Conservation (phyloP, 176 grass and related monocot genomes). For the Otatea glauca region DNA sequence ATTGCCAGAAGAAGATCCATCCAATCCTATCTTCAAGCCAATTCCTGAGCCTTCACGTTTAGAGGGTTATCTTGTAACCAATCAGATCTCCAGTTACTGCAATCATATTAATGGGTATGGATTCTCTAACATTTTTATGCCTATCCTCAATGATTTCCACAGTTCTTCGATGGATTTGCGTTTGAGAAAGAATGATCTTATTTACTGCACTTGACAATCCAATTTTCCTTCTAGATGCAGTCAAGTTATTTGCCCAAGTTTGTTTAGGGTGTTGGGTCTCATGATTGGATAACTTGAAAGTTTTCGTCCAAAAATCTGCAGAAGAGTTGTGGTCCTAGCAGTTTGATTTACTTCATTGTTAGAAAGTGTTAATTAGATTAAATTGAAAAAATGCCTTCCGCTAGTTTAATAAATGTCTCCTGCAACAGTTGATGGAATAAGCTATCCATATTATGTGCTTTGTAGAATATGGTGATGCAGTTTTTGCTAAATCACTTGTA, state of each 20-base stretch:
- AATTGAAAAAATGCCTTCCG: background rate
- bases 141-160: background rate
- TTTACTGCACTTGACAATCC: background rate
- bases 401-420: background rate
- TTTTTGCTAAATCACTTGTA: background rate
- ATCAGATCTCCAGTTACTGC: slow-evolving; percentile 97
- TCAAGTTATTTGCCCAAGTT: background rate
- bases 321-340: background rate
- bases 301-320: background rate
- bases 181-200: background rate
- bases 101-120: slow-evolving; percentile 93
- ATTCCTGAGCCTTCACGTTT: slow-evolving; percentile 92
- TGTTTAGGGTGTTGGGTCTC: background rate
- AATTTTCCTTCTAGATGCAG: background rate
- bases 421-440: slow-evolving; percentile 1
- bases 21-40: slow-evolving; percentile 90
- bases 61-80: slow-evolving; percentile 94
- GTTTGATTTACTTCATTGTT: slow-evolving; percentile 14
- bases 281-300: background rate
- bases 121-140: background rate
- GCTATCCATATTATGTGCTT: background rate
- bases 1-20: slow-evolving; percentile 93
- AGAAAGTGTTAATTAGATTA: background rate
- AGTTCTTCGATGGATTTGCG: background rate
- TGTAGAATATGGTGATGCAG: background rate